phyloP scores from a whole-genome alignment of 148 eudicot species.

The Rhododendron vialii region DNA sequence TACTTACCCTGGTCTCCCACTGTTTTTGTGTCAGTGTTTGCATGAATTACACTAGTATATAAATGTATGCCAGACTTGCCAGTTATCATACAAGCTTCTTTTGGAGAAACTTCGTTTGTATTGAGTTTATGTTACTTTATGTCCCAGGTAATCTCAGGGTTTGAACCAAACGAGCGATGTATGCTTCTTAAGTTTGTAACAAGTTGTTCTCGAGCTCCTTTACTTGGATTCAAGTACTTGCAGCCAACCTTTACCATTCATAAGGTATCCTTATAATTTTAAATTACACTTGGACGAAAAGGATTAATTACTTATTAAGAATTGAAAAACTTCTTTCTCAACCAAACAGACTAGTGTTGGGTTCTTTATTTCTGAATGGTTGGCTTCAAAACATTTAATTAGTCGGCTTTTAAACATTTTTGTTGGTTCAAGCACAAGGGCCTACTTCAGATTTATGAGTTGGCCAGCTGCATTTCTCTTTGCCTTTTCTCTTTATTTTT shows the following conservation, averaged over 20 bases:
- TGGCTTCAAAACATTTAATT: not conserved
- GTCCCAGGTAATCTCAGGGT: constrained; percentile 62
- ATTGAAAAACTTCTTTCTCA: not conserved
- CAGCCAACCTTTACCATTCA: constrained; percentile 95
- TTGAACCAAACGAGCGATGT: constrained; percentile 88
- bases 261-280: constrained; percentile 50
- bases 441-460: not conserved
- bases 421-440: not conserved
- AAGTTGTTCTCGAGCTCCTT: constrained; percentile 94
- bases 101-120: not conserved
- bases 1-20: not conserved
- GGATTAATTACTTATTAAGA: not conserved
- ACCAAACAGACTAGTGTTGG: not conserved
- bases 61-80: not conserved
- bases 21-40: not conserved
- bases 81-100: not conserved
- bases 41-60: not conserved
- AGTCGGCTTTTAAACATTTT: not conserved
- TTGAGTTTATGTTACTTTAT: constrained; percentile 4
- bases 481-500: not conserved
- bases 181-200: constrained; percentile 91
- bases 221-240: constrained; percentile 91
- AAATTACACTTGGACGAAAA: not conserved
- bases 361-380: not conserved
- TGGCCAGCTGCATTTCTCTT: constrained; percentile 2